Evolutionary conservation across 2,329 filamentous ascomycete genomes (phyloP), one percentile per base, ranked within the genome.

Genomic region (Colletotrichum echinochloae): DNA sequence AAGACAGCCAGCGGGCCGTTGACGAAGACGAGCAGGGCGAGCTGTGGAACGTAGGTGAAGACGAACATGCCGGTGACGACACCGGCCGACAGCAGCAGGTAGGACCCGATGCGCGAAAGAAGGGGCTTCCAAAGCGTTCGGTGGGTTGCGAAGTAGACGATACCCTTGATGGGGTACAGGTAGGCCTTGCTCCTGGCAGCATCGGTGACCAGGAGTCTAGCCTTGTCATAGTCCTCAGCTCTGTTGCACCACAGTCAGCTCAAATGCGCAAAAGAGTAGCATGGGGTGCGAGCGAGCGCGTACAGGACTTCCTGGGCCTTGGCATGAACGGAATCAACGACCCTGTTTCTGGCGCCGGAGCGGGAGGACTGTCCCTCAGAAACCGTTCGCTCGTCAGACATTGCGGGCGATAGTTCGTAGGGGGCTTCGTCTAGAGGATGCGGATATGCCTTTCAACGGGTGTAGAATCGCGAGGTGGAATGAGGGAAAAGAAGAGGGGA

Each of bases 21-120:
- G 73, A 97, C 92, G 75, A 98, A 90, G 61, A 94, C 87, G 54
- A 97, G 87, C 18, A 97, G 81, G 0, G 94, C 92, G 30, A 94
- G 88, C 83, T 98, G 95, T 0, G 95, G 95, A 11, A 91, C 78
- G 79, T 97, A 98, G 59, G 94, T 92, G 78, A 98, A 90, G 75
- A 92, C 84, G 81, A 98, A 98, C 94, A 98, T 97, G 79, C 88
- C 85, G 14, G 85, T 85, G 1, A 95, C 91, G 55, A 98, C 90
- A 54, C 89, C 88, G 12, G 91, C 80, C 18, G 93, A 94, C 2
- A 97, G 87, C 1, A 87, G 86, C 60, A 97, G 74, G 35, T 91
- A 94, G 3, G 88, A 87, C 1, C 84, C 78, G 54, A 91, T 79
- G 70, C 85, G 85, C 8, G 85, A 86, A 46, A 86, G 73, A 52